These are phyloP conservation scores for Pseudogymnoascus sp. DNA, from an alignment of 2,329 filamentous ascomycete species.

Conservation along the genomic window DNA sequence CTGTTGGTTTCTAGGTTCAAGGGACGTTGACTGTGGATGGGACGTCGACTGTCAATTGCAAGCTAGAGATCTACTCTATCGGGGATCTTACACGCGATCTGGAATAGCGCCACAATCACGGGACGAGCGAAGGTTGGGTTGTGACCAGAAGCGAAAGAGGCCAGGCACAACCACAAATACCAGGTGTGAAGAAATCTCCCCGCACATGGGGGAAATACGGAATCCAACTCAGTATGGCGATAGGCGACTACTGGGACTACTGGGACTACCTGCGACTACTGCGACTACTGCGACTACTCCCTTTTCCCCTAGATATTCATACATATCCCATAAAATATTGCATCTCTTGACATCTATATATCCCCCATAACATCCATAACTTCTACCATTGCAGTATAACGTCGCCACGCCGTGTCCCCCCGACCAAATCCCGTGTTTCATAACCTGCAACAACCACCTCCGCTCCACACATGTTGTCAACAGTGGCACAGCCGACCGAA, in stretches of 20 bases:
- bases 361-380: not conserved
- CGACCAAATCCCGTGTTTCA: not conserved
- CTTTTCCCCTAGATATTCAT: not conserved
- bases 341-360: not conserved
- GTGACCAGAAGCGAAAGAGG: not conserved
- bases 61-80: slow-evolving; percentile 8
- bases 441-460: not conserved
- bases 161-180: slow-evolving; percentile 8
- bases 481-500: slow-evolving; percentile 7
- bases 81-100: slow-evolving; percentile 8
- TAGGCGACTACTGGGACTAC: not conserved
- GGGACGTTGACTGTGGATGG: slow-evolving; percentile 4
- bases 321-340: not conserved
- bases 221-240: not conserved
- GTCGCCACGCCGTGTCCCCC: not conserved
- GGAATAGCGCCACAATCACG: slow-evolving; percentile 8
- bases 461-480: slow-evolving; percentile 8
- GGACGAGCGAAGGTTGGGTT: not conserved
- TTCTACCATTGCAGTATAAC: not conserved
- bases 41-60: slow-evolving; percentile 1
- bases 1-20: not conserved
- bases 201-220: not conserved
- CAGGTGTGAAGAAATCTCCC: not conserved
- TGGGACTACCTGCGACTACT: not conserved
- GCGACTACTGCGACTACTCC: not conserved